A percentile compares a stretch with the other conserved stretches of the same genome.
phyloP scores from a whole-genome alignment of 2,329 filamentous ascomycete species.

The Aspergillus texensis region DNA sequence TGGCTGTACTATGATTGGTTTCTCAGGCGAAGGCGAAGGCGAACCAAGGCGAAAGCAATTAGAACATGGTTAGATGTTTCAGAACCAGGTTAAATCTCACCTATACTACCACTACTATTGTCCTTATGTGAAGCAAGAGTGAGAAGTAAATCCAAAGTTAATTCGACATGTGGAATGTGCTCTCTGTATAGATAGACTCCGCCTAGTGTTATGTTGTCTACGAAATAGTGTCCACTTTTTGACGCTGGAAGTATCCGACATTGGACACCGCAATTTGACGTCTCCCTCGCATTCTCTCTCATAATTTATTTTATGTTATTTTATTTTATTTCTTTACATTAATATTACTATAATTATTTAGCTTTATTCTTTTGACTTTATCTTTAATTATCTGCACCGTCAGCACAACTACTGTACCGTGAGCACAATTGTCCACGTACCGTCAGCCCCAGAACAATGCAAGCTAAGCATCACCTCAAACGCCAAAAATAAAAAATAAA shows the following conservation, averaged over 20 bases:
- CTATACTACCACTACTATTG: neutral
- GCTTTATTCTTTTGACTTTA: neutral
- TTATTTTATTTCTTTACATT: neutral
- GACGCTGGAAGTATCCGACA: neutral
- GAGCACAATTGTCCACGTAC: neutral
- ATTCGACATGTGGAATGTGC: neutral
- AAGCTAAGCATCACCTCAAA: neutral
- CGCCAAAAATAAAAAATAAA: neutral
- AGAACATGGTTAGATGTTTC: neutral
- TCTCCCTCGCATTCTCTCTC: neutral
- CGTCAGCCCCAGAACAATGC: neutral
- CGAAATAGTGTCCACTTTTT: neutral
- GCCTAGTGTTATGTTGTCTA: neutral
- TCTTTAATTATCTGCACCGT: neutral
- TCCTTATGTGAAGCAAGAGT: neutral
- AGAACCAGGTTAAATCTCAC: neutral
- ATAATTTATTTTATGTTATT: neutral
- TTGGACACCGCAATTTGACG: slow-evolving; percentile 3
- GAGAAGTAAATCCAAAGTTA: neutral
- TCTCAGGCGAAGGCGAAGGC: neutral
- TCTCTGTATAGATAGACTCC: neutral
- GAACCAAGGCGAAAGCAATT: neutral
- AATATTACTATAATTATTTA: neutral
- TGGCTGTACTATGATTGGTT: neutral
- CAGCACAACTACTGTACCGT: neutral